Conservation (phyloP, 176 grass and related monocot genomes). For the Hordeum marinum region DNA sequence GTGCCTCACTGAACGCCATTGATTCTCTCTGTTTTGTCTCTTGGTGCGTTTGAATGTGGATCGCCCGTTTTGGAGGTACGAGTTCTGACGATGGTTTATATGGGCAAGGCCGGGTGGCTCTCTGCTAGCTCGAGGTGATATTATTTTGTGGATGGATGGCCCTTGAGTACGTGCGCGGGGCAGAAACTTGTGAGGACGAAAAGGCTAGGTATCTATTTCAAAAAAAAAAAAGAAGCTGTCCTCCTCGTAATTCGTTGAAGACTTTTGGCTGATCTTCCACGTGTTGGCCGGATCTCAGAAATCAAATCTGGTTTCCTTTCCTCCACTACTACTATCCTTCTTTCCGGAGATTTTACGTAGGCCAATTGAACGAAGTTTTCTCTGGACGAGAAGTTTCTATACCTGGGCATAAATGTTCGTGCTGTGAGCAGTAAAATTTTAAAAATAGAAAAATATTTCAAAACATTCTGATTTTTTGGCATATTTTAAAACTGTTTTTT, state of each 20-base stretch:
- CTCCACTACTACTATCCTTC: background rate
- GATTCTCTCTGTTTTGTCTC: background rate
- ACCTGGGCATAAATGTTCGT: no score
- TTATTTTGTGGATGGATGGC: background rate
- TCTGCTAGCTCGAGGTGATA: background rate
- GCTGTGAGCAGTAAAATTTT: no score
- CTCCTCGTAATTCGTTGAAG: background rate
- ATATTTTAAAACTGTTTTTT: no score
- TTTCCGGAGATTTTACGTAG: background rate
- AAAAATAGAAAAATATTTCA: no score
- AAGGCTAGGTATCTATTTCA: background rate
- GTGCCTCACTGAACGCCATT: conserved; percentile 61
- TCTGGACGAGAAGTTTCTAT: no score
- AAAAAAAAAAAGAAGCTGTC: no score
- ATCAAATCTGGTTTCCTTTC: background rate
- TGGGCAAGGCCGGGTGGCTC: background rate
- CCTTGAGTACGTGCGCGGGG: background rate
- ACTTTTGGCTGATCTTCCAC: background rate
- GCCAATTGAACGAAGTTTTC: background rate
- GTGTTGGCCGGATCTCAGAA: background rate
- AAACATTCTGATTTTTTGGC: no score
- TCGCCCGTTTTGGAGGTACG: background rate
- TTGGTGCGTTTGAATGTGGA: background rate
- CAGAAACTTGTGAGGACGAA: background rate
- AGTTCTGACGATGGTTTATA: conserved; percentile 10